Percentiles rank a stretch among this genome's conserved stretches.
Conservation (phyloP, 2,329 filamentous ascomycete genomes). For the Stagonosporopsis cucurbitacearum region DNA sequence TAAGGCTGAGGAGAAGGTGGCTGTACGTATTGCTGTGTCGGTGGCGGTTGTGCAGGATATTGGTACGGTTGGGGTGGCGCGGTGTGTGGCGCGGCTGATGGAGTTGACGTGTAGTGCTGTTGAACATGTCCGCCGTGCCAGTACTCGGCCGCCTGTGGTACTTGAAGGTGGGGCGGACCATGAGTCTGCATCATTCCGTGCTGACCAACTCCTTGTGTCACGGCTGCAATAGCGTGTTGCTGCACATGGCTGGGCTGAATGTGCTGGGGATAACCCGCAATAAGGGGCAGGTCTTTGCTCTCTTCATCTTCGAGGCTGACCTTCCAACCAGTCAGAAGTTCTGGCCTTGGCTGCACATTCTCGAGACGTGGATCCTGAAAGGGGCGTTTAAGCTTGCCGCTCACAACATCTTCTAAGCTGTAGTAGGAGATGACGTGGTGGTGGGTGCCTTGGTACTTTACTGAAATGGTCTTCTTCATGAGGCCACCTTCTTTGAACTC, state of each 20-base stretch:
- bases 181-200: constrained; percentile 37
- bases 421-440: constrained; percentile 94
- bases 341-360: constrained; percentile 42
- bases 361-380: constrained; percentile 43
- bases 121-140: constrained; percentile 37
- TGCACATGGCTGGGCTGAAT: constrained; percentile 39
- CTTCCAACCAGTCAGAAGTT: constrained; percentile 47
- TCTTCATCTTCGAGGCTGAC: constrained; percentile 49
- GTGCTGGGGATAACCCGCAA: constrained; percentile 39
- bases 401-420: constrained; percentile 75
- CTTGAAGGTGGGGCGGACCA: constrained; percentile 35
- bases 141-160: constrained; percentile 41
- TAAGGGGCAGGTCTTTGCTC: constrained; percentile 42
- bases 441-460: constrained; percentile 73
- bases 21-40: constrained; percentile 31
- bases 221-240: constrained; percentile 31
- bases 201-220: constrained; percentile 29
- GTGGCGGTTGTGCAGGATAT: constrained; percentile 33
- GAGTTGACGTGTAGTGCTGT: constrained; percentile 35
- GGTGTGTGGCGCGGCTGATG: constrained; percentile 25
- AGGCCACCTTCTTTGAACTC: constrained; percentile 82
- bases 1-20: constrained; percentile 38
- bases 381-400: constrained; percentile 45
- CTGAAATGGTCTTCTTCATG: constrained; percentile 91
- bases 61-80: constrained; percentile 27